phyloP scores from a whole-genome alignment of 2,329 filamentous ascomycete genomes.

The Nectriaceae sp. region DNA sequence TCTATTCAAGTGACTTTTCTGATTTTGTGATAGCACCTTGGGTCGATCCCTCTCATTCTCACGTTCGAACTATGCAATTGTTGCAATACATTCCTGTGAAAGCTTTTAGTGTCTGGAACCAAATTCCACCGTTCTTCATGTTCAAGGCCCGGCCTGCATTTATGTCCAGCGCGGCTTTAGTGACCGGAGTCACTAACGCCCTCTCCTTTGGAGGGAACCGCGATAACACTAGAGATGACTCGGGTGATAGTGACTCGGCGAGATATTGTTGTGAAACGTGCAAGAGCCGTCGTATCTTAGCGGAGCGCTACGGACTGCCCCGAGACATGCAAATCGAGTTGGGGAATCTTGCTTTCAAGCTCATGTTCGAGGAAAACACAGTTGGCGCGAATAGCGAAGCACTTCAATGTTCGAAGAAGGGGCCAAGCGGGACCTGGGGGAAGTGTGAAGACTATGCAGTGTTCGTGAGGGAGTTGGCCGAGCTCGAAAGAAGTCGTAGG shows the following conservation, averaged over 20 bases:
- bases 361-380: slow-evolving; percentile 18
- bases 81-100: slow-evolving; percentile 9
- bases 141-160: slow-evolving; percentile 8
- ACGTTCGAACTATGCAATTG: slow-evolving; percentile 4
- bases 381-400: slow-evolving; percentile 21
- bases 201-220: slow-evolving; percentile 9
- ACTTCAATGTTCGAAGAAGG: slow-evolving; percentile 17
- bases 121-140: slow-evolving; percentile 13
- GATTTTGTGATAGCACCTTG: slow-evolving; percentile 10
- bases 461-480: slow-evolving; percentile 11
- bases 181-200: slow-evolving; percentile 8
- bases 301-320: slow-evolving; percentile 9
- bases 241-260: too few relatives aligned
- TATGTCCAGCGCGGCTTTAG: slow-evolving; percentile 10
- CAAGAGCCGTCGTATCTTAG: too few relatives aligned
- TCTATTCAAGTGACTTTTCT: too few relatives aligned
- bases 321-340: slow-evolving; percentile 11
- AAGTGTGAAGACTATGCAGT: slow-evolving; percentile 12
- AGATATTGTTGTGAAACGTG: too few relatives aligned
- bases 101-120: slow-evolving; percentile 13
- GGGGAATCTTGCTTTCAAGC: slow-evolving; percentile 5
- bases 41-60: slow-evolving; percentile 8
- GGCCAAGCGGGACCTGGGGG: slow-evolving; percentile 11
- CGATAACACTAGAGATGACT: slow-evolving; percentile 1
- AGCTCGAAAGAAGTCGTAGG: not conserved